Evolutionary conservation across 768 basidiomycete species (phyloP).

Genomic region (Peribolospora baueri): DNA sequence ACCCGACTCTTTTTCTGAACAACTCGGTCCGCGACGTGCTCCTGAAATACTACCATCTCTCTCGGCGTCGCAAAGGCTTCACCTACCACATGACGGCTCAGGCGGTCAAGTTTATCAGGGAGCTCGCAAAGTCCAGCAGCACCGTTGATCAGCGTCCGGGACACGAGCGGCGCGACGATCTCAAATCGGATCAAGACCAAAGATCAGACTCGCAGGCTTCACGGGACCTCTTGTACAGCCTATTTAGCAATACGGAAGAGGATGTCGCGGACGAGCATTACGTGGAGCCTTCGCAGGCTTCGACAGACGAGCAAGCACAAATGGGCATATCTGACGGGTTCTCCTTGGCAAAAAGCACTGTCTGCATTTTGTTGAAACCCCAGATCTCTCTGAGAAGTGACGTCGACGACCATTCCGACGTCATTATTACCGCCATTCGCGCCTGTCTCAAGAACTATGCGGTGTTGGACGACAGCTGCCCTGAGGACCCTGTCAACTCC

Average conservation of each 20-base stretch:
- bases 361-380: constrained; percentile 69
- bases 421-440: constrained; percentile 54
- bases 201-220: background rate
- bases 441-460: constrained; percentile 52
- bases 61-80: constrained; percentile 29
- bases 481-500: constrained; percentile 61
- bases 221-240: too few species aligned
- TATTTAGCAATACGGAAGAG: constrained; percentile 7
- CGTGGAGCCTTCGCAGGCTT: constrained; percentile 1
- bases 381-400: constrained; percentile 60
- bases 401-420: constrained; percentile 27
- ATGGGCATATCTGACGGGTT: constrained; percentile 17
- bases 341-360: constrained; percentile 34
- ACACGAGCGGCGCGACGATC: too few species aligned
- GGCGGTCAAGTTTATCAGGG: constrained; percentile 70
- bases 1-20: constrained; percentile 45
- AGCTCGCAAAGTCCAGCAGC: constrained; percentile 33
- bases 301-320: constrained; percentile 2
- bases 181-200: background rate
- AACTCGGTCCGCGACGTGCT: constrained; percentile 33
- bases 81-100: constrained; percentile 53
- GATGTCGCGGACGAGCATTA: constrained; percentile 4
- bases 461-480: constrained; percentile 53
- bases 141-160: too few species aligned
- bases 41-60: constrained; percentile 69